Conservation (phyloP, 371 early-diverging fungal genomes). For the Rhizopus arrhizus region DNA sequence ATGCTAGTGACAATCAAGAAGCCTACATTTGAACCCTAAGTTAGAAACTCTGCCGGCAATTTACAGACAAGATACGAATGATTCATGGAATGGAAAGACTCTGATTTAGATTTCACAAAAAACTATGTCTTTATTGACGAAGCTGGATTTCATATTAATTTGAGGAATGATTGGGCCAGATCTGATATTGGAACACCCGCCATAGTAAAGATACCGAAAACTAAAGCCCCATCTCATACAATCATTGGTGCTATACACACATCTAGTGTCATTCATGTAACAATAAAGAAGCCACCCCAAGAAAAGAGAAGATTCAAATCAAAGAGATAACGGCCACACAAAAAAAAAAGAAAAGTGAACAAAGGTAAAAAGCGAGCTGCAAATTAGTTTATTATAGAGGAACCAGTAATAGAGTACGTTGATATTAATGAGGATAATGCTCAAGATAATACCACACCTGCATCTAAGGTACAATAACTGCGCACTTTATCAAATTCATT, state of each 20-base stretch:
- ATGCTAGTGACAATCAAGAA: constrained; percentile 11
- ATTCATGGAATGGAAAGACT: constrained; percentile 19
- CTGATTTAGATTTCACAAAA: constrained; percentile 15
- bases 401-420: constrained; percentile 5
- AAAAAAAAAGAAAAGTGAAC: constrained; percentile 3
- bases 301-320: not conserved
- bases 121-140: constrained; percentile 16
- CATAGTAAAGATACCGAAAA: constrained; percentile 7
- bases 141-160: constrained; percentile 9
- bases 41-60: constrained; percentile 3
- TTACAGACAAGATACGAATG: constrained; percentile 14
- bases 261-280: not conserved
- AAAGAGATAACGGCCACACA: not conserved
- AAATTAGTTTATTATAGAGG: constrained; percentile 7
- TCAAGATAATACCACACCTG: not conserved
- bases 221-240: constrained; percentile 4
- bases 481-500: constrained; percentile 8
- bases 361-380: constrained; percentile 2
- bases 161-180: constrained; percentile 16
- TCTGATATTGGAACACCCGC: constrained; percentile 8
- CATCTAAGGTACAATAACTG: constrained; percentile 8
- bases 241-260: constrained; percentile 16
- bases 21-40: constrained; percentile 1
- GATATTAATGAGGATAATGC: not conserved
- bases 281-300: not conserved